A percentile compares a stretch with the other conserved stretches of the same genome.
Evolutionary conservation across 768 basidiomycete species (phyloP).

Genomic region (Brasilioporus rufonigricans): DNA sequence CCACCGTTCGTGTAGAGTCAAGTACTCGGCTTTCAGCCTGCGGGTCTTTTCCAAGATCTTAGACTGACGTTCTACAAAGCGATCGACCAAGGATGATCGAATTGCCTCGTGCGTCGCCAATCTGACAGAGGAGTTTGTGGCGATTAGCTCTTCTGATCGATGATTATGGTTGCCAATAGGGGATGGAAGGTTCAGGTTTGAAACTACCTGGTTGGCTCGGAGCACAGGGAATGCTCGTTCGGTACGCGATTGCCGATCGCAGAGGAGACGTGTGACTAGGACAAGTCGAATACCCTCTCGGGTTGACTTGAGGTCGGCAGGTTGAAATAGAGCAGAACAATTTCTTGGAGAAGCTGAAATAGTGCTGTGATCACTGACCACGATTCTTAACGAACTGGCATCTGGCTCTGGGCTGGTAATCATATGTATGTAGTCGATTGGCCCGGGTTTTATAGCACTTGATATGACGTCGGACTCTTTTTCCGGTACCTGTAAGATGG

Average conservation of each 20-base stretch:
- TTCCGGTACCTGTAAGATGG: slow-evolving; percentile 11
- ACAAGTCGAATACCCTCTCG: slow-evolving; percentile 63
- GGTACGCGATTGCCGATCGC: slow-evolving; percentile 58
- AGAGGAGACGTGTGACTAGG: slow-evolving; percentile 57
- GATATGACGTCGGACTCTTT: slow-evolving; percentile 15
- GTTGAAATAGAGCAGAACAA: slow-evolving; percentile 9
- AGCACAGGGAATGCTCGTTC: slow-evolving; percentile 66
- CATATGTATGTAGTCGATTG: slow-evolving; percentile 9
- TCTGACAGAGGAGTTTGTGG: slow-evolving; percentile 34
- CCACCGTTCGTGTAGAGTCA: slow-evolving; percentile 71
- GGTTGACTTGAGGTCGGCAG: slow-evolving; percentile 37
- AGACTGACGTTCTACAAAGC: slow-evolving; percentile 52
- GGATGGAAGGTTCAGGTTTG: slow-evolving; percentile 30
- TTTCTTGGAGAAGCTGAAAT: slow-evolving; percentile 7
- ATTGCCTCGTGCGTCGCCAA: slow-evolving; percentile 38
- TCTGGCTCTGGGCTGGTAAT: slow-evolving; percentile 9
- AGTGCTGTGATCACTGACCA: slow-evolving; percentile 29
- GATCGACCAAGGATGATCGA: slow-evolving; percentile 50
- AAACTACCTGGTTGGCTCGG: slow-evolving; percentile 52
- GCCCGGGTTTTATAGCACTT: slow-evolving; percentile 4
- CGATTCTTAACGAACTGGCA: slow-evolving; percentile 22
- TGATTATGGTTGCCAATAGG: slow-evolving; percentile 37
- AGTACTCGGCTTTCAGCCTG: slow-evolving; percentile 63
- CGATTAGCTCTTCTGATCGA: slow-evolving; percentile 49
- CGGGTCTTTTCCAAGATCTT: slow-evolving; percentile 52